Conservation (phyloP, 495 filamentous ascomycete genomes). For the Elaphomyces granulatus region DNA sequence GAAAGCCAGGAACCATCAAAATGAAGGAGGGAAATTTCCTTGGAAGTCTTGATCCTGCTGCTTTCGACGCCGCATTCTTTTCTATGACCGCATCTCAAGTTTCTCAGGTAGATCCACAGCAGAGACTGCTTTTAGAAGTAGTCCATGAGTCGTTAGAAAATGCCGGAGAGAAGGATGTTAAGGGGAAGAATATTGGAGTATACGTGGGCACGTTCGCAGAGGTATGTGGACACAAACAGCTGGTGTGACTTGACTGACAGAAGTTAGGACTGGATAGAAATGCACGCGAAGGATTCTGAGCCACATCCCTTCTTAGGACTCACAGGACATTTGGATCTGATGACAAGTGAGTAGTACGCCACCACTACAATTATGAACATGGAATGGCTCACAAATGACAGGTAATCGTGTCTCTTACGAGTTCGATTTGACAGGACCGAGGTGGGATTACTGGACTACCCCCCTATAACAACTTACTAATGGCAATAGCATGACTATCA, state of each 20-base stretch:
- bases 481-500: constrained; percentile 13
- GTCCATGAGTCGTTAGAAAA: constrained; percentile 15
- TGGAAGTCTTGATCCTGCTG: constrained; percentile 21
- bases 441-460: neutral
- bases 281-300: constrained; percentile 11
- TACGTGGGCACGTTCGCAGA: constrained; percentile 34
- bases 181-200: constrained; percentile 28
- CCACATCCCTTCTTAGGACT: neutral
- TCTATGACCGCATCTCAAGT: constrained; percentile 17
- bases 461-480: no score
- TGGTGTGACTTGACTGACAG: no score
- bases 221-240: no score
- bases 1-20: neutral
- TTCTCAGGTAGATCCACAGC: constrained; percentile 12
- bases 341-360: no score
- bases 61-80: constrained; percentile 33
- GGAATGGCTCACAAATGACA: neutral
- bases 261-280: constrained; percentile 18
- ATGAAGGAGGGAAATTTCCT: constrained; percentile 19
- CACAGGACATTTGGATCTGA: constrained; percentile 1
- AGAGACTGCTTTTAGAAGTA: constrained; percentile 16
- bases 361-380: neutral
- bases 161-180: constrained; percentile 30
- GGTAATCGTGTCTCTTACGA: neutral
- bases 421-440: neutral